Evolutionary conservation across 2,329 filamentous ascomycete genomes (phyloP), one percentile per base, ranked within the genome.

Genomic region (Colletotrichum orchidophilum): DNA sequence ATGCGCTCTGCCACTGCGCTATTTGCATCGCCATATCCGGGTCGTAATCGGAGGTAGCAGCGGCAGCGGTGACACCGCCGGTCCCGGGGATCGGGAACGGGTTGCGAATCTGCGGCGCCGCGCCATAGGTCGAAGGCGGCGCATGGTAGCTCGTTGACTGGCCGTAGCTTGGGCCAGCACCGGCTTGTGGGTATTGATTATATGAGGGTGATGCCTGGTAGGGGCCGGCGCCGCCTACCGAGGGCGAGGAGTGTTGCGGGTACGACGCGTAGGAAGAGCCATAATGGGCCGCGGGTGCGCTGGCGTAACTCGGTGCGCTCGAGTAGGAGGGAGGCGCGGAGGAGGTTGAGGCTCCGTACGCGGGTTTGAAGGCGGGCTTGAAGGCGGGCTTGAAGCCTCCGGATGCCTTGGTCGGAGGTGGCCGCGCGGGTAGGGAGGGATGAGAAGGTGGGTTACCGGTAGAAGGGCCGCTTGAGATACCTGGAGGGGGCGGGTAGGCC

Each of bases 1-100:
- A 97, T 29, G 95, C 94, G 81, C 93, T 96, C 82, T 97, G 95
- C 94, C 96, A 98, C 81, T 97, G 94, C 59, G 95, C 95, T 73
- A 98, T 95, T 81, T 97, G 94, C 33, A 94, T 94, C 69, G 96
- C 94, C 85, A 94, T 92, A 75, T 97, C 94, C 3, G 94, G 90
- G 77, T 97, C 88, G 78, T 86, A 89, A 74, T 87, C 85, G 74
- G 75, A 76, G 66, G 77, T 18, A 7, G 39, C 18, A 3, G 39
- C 39, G 39, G 15, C 18, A 18, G 39, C 39, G 39, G 7, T 18
- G 15, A 18, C 18, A 46, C 6, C 39, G 39, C 39, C 80, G 75
- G 76, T 82, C 72, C 85, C 86, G 26, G 92, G 91, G 15, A 88
- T 86, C 12, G 91, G 91, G 78, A 97, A 97, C 0, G 95, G 94